These are phyloP conservation scores for Durotheca rogersii DNA, from an alignment of 495 filamentous ascomycete genomes.

Conservation along the genomic window DNA sequence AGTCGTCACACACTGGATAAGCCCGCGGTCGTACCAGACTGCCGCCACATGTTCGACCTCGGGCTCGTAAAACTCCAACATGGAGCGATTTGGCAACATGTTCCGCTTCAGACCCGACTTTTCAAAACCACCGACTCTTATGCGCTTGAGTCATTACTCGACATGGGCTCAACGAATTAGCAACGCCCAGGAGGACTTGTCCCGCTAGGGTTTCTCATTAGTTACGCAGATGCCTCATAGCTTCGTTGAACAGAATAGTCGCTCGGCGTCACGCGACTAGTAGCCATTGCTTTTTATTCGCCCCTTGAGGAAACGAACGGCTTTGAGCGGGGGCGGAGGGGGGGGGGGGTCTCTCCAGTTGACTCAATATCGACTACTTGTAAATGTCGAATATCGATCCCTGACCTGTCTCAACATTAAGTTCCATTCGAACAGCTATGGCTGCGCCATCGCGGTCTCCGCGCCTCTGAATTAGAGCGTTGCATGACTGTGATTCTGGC, in stretches of 20 bases:
- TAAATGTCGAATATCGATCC: slow-evolving; percentile 4
- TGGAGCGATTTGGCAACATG: slow-evolving; percentile 6
- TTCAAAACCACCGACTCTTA: slow-evolving; percentile 5
- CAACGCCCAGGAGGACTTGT: slow-evolving; percentile 1
- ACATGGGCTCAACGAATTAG: slow-evolving; percentile 9
- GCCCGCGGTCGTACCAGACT: slow-evolving; percentile 7
- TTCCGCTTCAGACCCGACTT: background rate
- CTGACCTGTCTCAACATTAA: slow-evolving; percentile 9
- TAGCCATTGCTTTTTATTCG: slow-evolving; percentile 3
- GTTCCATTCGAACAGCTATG: slow-evolving; percentile 1
- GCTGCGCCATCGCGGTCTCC: background rate
- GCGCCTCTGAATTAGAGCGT: slow-evolving; percentile 1
- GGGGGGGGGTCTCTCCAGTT: slow-evolving; percentile 1
- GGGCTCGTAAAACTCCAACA: slow-evolving; percentile 4
- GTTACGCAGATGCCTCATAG: background rate
- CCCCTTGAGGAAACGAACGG: slow-evolving; percentile 15
- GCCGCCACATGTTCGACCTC: background rate
- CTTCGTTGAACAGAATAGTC: slow-evolving; percentile 11
- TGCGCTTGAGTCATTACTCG: slow-evolving; percentile 9
- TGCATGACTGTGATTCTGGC: background rate
- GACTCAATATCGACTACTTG: slow-evolving; percentile 6
- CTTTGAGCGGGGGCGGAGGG: background rate
- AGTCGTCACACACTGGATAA: slow-evolving; percentile 2
- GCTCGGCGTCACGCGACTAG: background rate
- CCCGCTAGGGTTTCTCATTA: background rate